phyloP scores from a whole-genome alignment of 116 monocot genomes.

The Iris pallida region DNA sequence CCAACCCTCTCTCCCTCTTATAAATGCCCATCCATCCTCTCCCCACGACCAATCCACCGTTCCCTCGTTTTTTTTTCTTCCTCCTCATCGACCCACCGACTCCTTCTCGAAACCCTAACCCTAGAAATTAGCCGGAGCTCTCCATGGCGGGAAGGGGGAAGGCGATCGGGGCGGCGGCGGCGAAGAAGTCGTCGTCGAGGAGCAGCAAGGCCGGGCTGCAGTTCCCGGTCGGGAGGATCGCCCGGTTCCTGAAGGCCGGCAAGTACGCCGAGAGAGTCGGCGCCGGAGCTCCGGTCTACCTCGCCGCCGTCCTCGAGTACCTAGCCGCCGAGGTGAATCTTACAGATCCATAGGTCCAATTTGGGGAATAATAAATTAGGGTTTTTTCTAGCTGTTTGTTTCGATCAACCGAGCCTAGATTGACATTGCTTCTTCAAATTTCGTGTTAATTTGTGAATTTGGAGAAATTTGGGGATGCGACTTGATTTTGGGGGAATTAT shows the following conservation, averaged over 20 bases:
- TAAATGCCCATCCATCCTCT: not conserved
- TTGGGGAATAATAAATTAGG: not conserved
- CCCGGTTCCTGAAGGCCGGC: constrained; percentile 42
- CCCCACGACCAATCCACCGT: not conserved
- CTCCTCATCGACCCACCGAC: not conserved
- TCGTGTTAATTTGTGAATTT: too few relatives aligned
- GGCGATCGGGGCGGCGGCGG: constrained; percentile 6
- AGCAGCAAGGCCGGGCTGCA: constrained; percentile 65
- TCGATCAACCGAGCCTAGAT: too few relatives aligned
- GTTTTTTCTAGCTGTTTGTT: too few relatives aligned
- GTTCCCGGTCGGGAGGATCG: constrained; percentile 55
- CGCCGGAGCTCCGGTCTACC: constrained; percentile 36
- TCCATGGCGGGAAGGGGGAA: constrained; percentile 6
- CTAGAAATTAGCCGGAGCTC: not conserved
- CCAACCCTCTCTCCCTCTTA: not conserved
- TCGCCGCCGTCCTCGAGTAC: constrained; percentile 32
- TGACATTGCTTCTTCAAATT: too few relatives aligned
- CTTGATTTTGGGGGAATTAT: too few relatives aligned
- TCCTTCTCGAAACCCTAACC: not conserved
- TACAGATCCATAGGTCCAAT: not conserved
- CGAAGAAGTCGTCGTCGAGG: constrained; percentile 45
- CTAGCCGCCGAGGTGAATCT: constrained; percentile 26
- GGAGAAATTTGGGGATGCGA: too few relatives aligned
- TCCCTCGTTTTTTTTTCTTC: too few relatives aligned
- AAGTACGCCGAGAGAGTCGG: constrained; percentile 53